Conservation (phyloP, 116 monocot genomes). For the Iris pallida region DNA sequence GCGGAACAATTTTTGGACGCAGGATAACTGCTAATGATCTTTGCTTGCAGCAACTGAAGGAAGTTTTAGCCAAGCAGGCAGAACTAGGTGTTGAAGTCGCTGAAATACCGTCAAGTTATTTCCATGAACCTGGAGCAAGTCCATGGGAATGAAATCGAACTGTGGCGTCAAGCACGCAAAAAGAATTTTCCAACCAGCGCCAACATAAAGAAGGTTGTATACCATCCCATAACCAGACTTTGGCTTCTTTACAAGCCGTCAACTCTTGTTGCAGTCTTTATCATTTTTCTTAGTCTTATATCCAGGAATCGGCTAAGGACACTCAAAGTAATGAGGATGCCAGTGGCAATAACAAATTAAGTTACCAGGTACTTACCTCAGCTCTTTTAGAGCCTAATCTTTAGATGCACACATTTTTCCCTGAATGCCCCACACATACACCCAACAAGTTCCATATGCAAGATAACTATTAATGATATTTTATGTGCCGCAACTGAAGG, state of each 20-base stretch:
- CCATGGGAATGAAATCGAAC: conserved; percentile 47
- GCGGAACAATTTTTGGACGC: neutral
- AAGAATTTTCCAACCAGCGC: conserved; percentile 71
- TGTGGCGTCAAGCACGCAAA: conserved; percentile 82
- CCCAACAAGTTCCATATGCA: neutral
- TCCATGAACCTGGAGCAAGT: conserved; percentile 38
- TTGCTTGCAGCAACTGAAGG: conserved; percentile 77
- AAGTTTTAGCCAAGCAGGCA: conserved; percentile 75
- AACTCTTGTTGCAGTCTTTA: neutral
- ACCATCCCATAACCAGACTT: neutral
- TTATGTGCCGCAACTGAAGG: conserved; percentile 76
- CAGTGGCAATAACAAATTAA: conserved; percentile 21
- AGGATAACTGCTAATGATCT: neutral
- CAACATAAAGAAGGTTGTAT: conserved; percentile 51
- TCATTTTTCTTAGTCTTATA: conserved; percentile 5
- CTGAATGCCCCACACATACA: too few relatives aligned
- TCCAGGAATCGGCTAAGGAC: conserved; percentile 33
- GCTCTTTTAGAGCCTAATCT: neutral
- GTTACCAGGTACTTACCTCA: conserved; percentile 53
- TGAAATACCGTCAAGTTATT: conserved; percentile 66
- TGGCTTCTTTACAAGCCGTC: neutral
- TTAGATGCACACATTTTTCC: too few relatives aligned
- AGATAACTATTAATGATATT: neutral
- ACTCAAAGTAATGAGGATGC: conserved; percentile 9
- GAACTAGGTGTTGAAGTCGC: conserved; percentile 87